phyloP scores from a whole-genome alignment of 1,284 basidiomycete species.

The Anthracocystis setariae region DNA sequence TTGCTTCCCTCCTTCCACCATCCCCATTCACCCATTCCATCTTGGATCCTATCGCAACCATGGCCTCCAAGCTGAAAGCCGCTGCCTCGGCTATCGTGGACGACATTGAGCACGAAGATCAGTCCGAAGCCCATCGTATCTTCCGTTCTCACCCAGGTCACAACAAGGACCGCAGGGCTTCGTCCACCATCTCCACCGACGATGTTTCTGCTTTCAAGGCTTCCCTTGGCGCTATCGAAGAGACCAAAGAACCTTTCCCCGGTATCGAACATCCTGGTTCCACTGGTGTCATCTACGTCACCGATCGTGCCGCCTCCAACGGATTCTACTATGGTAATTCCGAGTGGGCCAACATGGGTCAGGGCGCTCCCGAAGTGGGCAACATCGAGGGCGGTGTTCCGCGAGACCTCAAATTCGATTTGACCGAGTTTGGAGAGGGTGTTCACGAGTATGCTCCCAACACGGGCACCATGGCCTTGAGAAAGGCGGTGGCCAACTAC shows the following conservation, averaged over 20 bases:
- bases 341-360: slow-evolving; percentile 52
- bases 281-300: slow-evolving; percentile 72
- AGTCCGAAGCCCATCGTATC: slow-evolving; percentile 60
- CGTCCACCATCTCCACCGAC: slow-evolving; percentile 13
- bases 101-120: slow-evolving; percentile 42
- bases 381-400: slow-evolving; percentile 79
- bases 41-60: neutral
- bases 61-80: slow-evolving; percentile 33
- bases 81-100: slow-evolving; percentile 22
- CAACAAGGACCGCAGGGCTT: slow-evolving; percentile 19
- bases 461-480: slow-evolving; percentile 80
- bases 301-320: slow-evolving; percentile 56
- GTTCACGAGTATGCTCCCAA: slow-evolving; percentile 90
- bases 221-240: slow-evolving; percentile 13
- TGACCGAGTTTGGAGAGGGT: slow-evolving; percentile 72
- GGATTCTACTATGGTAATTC: slow-evolving; percentile 57
- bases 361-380: slow-evolving; percentile 70
- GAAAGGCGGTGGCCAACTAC: slow-evolving; percentile 54
- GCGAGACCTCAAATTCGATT: slow-evolving; percentile 74
- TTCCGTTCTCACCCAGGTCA: slow-evolving; percentile 58
- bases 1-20: neutral
- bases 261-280: slow-evolving; percentile 67
- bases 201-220: slow-evolving; percentile 11
- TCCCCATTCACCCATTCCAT: neutral
- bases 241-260: slow-evolving; percentile 35